Evolutionary conservation across 345 rosid species (phyloP).

Genomic region (Abelmoschus esculentus): DNA sequence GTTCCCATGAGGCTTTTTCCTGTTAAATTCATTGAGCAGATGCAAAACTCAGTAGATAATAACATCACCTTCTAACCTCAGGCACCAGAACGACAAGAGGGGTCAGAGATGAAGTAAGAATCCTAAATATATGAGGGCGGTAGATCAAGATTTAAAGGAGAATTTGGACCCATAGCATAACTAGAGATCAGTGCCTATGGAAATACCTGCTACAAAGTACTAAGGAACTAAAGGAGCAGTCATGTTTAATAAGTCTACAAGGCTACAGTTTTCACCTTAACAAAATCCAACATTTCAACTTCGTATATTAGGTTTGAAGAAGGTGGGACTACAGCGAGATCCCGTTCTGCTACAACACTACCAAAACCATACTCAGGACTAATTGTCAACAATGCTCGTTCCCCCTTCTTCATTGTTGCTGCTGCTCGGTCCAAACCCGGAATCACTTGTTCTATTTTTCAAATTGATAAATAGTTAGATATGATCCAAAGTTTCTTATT

Average conservation of each 20-base stretch:
- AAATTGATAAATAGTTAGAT: background rate
- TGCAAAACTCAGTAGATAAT: background rate
- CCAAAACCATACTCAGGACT: constrained; percentile 50
- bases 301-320: constrained; percentile 36
- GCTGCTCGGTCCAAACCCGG: constrained; percentile 44
- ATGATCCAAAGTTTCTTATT: background rate
- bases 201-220: background rate
- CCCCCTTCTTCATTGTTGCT: constrained; percentile 51
- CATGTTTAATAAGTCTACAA: background rate
- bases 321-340: constrained; percentile 36
- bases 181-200: background rate
- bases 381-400: constrained; percentile 33
- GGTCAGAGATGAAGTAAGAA: background rate
- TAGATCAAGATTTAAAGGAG: background rate
- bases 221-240: background rate
- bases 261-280: constrained; percentile 27
- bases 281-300: constrained; percentile 40
- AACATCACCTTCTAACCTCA: background rate
- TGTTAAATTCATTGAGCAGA: constrained; percentile 12
- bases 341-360: constrained; percentile 24
- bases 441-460: constrained; percentile 35
- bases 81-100: background rate
- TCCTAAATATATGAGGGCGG: background rate
- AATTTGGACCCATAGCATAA: background rate
- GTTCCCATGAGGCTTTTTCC: constrained; percentile 43